Evolutionary conservation across 2,329 filamentous ascomycete species (phyloP).

Genomic region (Helminthosporium solani): DNA sequence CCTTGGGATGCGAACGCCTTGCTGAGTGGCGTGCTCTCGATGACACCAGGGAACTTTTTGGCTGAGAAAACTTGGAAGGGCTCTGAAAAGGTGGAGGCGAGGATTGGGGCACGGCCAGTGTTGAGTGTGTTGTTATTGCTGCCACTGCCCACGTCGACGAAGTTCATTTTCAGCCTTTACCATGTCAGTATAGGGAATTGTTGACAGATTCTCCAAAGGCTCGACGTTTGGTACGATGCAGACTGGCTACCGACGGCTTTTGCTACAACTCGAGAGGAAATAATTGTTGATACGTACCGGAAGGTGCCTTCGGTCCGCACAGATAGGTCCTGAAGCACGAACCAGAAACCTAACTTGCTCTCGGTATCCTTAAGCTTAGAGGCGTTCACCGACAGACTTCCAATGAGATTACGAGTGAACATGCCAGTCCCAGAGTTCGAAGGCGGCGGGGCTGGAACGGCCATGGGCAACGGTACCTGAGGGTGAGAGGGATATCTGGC

Average conservation of each 20-base stretch:
- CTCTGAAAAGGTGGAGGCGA: slow-evolving; percentile 84
- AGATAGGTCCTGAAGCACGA: slow-evolving; percentile 91
- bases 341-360: slow-evolving; percentile 89
- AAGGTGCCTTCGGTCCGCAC: slow-evolving; percentile 91
- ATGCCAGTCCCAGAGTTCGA: slow-evolving; percentile 67
- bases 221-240: no score
- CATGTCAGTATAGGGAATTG: slow-evolving; percentile 10
- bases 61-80: slow-evolving; percentile 92
- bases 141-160: slow-evolving; percentile 75
- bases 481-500: slow-evolving; percentile 7
- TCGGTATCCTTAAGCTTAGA: slow-evolving; percentile 77
- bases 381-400: slow-evolving; percentile 84
- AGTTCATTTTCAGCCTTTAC: slow-evolving; percentile 65
- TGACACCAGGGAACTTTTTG: slow-evolving; percentile 97
- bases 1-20: slow-evolving; percentile 92
- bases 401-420: slow-evolving; percentile 94
- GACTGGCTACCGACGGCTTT: no score
- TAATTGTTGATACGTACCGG: slow-evolving; percentile 58
- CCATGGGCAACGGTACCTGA: slow-evolving; percentile 10
- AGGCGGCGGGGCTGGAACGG: slow-evolving; percentile 24
- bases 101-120: slow-evolving; percentile 73
- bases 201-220: not conserved
- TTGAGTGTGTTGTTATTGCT: slow-evolving; percentile 59
- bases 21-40: slow-evolving; percentile 87
- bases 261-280: not conserved